Conservation (phyloP, 73 alveolate genomes). For the Stentor roeselii region DNA sequence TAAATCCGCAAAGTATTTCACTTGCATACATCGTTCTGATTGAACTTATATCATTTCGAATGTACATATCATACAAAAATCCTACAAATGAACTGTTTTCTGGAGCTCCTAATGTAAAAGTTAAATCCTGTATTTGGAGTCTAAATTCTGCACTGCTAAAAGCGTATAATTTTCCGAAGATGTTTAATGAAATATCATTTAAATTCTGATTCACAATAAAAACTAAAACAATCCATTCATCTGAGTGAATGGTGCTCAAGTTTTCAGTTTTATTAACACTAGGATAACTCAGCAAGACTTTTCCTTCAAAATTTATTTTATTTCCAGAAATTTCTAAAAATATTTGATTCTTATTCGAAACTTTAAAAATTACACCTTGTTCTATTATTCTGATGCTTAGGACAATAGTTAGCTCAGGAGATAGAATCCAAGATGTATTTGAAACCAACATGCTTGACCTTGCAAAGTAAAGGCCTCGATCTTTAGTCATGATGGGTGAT, state of each 20-base stretch:
- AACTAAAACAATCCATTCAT: background rate
- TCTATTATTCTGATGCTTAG: background rate
- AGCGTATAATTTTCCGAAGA: background rate
- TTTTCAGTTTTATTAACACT: background rate
- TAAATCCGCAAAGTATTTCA: background rate
- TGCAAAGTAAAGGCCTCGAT: background rate
- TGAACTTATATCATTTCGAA: background rate
- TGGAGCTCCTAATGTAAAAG: background rate
- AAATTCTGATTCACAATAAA: background rate
- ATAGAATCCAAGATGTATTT: background rate
- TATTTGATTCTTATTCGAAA: background rate
- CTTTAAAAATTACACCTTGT: background rate
- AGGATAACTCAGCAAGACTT: background rate
- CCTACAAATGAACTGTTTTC: background rate
- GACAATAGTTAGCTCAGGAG: background rate
- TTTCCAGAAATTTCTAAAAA: too few species aligned
- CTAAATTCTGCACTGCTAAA: background rate
- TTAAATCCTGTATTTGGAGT: background rate
- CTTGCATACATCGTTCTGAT: too few species aligned
- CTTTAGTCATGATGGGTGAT: background rate
- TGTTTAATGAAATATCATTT: too few species aligned
- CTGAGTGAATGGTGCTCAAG: background rate
- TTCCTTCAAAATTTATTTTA: background rate
- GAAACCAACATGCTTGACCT: background rate
- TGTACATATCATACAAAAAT: too few species aligned